phyloP scores from a whole-genome alignment of 2,329 filamentous ascomycete species.

The Aureobasidium sp. region DNA sequence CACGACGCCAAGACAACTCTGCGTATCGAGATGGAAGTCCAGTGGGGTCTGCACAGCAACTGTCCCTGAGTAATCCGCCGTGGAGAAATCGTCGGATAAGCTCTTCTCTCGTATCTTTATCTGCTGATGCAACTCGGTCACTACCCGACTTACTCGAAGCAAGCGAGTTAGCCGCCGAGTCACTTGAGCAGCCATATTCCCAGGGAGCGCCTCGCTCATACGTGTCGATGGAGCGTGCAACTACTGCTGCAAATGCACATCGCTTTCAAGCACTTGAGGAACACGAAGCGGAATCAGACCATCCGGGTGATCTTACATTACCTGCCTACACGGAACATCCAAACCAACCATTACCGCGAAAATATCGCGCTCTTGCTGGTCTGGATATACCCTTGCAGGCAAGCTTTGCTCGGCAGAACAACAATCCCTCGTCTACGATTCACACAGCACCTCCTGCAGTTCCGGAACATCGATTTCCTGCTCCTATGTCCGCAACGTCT shows the following conservation, averaged over 20 bases:
- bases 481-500: slow-evolving; percentile 15
- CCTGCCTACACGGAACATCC: slow-evolving; percentile 64
- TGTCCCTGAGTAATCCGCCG: not conserved
- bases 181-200: slow-evolving; percentile 27
- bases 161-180: slow-evolving; percentile 18
- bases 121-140: slow-evolving; percentile 15
- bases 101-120: slow-evolving; percentile 10
- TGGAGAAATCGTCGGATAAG: slow-evolving; percentile 7
- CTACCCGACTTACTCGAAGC: slow-evolving; percentile 26
- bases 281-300: slow-evolving; percentile 38
- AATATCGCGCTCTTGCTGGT: slow-evolving; percentile 28
- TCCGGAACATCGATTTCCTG: not conserved
- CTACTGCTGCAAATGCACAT: slow-evolving; percentile 60
- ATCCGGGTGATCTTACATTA: slow-evolving; percentile 73
- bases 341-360: slow-evolving; percentile 28
- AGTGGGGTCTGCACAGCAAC: not conserved
- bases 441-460: slow-evolving; percentile 10
- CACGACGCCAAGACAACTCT: not conserved
- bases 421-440: slow-evolving; percentile 1
- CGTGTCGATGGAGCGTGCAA: slow-evolving; percentile 25
- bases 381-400: slow-evolving; percentile 20
- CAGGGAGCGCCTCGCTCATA: slow-evolving; percentile 26
- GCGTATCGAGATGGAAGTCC: not conserved
- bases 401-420: not conserved
- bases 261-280: slow-evolving; percentile 55